These are phyloP conservation scores for Penicillium verhagenii DNA, from an alignment of 495 filamentous ascomycete genomes.

Conservation along the genomic window DNA sequence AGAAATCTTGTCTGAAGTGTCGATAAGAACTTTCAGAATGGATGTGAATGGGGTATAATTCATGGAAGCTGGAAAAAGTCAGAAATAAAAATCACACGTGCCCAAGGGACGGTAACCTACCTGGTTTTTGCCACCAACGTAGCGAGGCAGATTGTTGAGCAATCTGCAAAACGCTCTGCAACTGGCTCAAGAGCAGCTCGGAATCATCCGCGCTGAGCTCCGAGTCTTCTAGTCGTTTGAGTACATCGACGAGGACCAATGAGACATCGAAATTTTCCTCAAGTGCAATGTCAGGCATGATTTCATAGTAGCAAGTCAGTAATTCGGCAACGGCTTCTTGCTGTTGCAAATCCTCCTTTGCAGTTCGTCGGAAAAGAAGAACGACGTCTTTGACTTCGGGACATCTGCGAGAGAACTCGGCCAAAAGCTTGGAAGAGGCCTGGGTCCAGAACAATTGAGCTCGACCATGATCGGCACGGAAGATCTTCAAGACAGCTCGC, in stretches of 20 bases:
- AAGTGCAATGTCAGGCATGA: slow-evolving; percentile 74
- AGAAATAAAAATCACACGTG: background rate
- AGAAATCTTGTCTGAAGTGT: slow-evolving; percentile 34
- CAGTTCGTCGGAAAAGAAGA: slow-evolving; percentile 61
- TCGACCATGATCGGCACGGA: slow-evolving; percentile 37
- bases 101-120: slow-evolving; percentile 21
- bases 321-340: slow-evolving; percentile 74
- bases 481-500: slow-evolving; percentile 47
- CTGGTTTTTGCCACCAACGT: slow-evolving; percentile 75
- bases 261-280: slow-evolving; percentile 86
- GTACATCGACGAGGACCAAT: slow-evolving; percentile 61
- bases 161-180: slow-evolving; percentile 74
- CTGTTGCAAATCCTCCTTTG: slow-evolving; percentile 67
- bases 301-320: slow-evolving; percentile 74
- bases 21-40: slow-evolving; percentile 42
- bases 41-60: slow-evolving; percentile 48
- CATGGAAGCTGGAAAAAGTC: slow-evolving; percentile 33
- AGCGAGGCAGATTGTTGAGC: slow-evolving; percentile 74
- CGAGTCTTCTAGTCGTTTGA: slow-evolving; percentile 50
- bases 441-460: slow-evolving; percentile 60
- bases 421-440: slow-evolving; percentile 59
- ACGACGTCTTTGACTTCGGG: slow-evolving; percentile 78
- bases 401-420: slow-evolving; percentile 74
- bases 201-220: slow-evolving; percentile 37
- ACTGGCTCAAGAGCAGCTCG: slow-evolving; percentile 60